Conservation (phyloP, 495 filamentous ascomycete species). For the Xeromyces bisporus region DNA sequence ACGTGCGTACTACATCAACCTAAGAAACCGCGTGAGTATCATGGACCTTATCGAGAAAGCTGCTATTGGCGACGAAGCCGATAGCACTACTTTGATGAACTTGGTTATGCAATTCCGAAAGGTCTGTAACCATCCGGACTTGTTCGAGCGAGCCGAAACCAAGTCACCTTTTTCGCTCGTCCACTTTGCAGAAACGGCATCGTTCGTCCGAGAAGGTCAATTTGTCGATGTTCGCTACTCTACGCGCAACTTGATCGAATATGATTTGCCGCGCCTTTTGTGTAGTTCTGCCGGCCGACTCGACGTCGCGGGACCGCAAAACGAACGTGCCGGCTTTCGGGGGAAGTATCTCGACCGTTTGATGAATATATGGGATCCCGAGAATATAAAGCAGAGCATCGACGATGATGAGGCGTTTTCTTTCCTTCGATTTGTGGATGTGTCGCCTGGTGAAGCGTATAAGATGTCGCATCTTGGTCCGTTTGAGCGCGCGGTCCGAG, state of each 20-base stretch:
- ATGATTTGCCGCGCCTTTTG: conserved; percentile 61
- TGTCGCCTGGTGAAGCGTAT: conserved; percentile 53
- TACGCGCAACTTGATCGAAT: conserved; percentile 70
- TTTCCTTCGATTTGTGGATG: conserved; percentile 76
- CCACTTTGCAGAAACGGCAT: conserved; percentile 83
- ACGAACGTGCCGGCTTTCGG: conserved; percentile 57
- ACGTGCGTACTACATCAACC: conserved; percentile 77
- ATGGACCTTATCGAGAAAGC: conserved; percentile 98
- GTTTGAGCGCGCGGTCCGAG: conserved; percentile 47
- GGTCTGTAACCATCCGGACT: conserved; percentile 95
- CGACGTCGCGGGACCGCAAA: conserved; percentile 57
- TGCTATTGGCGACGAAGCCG: conserved; percentile 80
- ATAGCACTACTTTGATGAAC: conserved; percentile 94
- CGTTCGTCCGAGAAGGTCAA: conserved; percentile 76
- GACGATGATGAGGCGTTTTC: conserved; percentile 53
- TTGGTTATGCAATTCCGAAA: conserved; percentile 99
- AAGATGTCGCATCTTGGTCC: conserved; percentile 43
- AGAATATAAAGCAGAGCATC: conserved; percentile 49
- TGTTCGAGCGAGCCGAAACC: conserved; percentile 89
- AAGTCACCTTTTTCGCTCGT: conserved; percentile 68
- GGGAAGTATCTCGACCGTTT: conserved; percentile 54
- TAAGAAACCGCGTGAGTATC: conserved; percentile 93
- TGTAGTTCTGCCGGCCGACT: conserved; percentile 61
- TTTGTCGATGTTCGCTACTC: conserved; percentile 74
- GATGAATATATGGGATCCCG: conserved; percentile 78